Evolutionary conservation across 768 basidiomycete genomes (phyloP).

Genomic region (Auriscalpium vulgare): DNA sequence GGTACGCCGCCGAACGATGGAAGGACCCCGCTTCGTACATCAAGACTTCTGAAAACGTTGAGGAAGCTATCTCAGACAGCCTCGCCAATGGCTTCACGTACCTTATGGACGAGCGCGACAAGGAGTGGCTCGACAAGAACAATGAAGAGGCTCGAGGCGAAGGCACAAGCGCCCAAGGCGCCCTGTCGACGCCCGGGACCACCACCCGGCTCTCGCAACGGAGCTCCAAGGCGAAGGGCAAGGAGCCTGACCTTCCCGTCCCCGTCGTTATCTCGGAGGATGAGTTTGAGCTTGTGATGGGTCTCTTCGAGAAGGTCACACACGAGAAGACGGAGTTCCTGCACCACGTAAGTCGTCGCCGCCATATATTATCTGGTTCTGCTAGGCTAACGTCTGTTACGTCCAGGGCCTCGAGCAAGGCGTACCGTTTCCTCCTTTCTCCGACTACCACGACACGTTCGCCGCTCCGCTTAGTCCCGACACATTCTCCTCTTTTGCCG

Average conservation of each 20-base stretch:
- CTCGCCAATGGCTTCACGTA: slow-evolving; percentile 77
- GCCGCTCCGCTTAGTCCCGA: slow-evolving; percentile 48
- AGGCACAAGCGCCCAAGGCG: slow-evolving; percentile 73
- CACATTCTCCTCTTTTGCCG: slow-evolving; percentile 58
- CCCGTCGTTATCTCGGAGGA: slow-evolving; percentile 76
- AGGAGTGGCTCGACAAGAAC: slow-evolving; percentile 89
- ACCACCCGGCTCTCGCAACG: slow-evolving; percentile 45
- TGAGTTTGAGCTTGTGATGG: slow-evolving; percentile 94
- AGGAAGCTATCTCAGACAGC: slow-evolving; percentile 56
- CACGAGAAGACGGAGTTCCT: slow-evolving; percentile 86
- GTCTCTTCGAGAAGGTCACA: slow-evolving; percentile 83
- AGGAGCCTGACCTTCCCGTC: slow-evolving; percentile 64
- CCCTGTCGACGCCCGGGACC: slow-evolving; percentile 46
- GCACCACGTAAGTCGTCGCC: slow-evolving; percentile 61
- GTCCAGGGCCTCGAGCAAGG: slow-evolving; percentile 54
- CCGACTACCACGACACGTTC: slow-evolving; percentile 66
- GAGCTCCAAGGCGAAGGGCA: slow-evolving; percentile 77
- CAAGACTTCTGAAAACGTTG: slow-evolving; percentile 78
- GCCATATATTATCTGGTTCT: neutral
- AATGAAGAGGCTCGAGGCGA: slow-evolving; percentile 83
- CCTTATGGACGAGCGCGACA: slow-evolving; percentile 93
- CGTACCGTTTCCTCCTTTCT: slow-evolving; percentile 62
- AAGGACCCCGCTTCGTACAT: slow-evolving; percentile 72
- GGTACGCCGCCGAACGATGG: slow-evolving; percentile 68
- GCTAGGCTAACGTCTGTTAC: neutral